phyloP scores from a whole-genome alignment of 2,329 filamentous ascomycete genomes.

The Fusarium mexicanum region DNA sequence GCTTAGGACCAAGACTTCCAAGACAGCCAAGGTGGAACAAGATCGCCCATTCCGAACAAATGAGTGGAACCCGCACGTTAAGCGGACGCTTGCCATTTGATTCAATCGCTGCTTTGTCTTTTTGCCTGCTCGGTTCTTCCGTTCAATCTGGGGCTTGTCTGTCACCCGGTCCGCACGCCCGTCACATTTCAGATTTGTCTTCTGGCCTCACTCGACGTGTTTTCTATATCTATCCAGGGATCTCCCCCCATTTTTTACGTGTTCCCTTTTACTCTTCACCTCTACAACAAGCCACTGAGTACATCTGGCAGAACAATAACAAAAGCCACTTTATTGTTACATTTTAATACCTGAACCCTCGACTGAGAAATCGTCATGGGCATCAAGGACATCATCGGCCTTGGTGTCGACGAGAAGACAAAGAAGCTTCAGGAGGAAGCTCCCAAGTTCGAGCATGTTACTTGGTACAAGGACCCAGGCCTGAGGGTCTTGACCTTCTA shows the following conservation, averaged over 20 bases:
- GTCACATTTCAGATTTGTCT: neutral
- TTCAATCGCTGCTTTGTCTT: neutral
- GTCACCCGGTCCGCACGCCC: constrained; percentile 20
- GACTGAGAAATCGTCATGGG: constrained; percentile 8
- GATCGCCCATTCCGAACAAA: constrained; percentile 24
- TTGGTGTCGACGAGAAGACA: constrained; percentile 20
- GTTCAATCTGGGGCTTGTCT: constrained; percentile 19
- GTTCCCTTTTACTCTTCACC: neutral
- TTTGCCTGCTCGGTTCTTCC: constrained; percentile 20
- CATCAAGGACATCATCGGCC: constrained; percentile 24
- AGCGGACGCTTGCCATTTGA: constrained; percentile 5
- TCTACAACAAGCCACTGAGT: neutral
- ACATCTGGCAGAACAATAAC: neutral
- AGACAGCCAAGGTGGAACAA: constrained; percentile 26
- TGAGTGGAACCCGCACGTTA: neutral
- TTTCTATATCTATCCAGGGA: constrained; percentile 16
- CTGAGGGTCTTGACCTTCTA: constrained; percentile 63
- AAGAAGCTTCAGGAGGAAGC: constrained; percentile 50
- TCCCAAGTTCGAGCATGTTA: constrained; percentile 63
- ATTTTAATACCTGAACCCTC: neutral
- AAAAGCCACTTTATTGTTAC: neutral
- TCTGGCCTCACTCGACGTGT: constrained; percentile 2
- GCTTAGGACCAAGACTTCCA: constrained; percentile 23
- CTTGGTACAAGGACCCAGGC: constrained; percentile 65
- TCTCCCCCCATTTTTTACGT: neutral